phyloP scores from a whole-genome alignment of 495 filamentous ascomycete species.

The Aspergillus olivimuriae region DNA sequence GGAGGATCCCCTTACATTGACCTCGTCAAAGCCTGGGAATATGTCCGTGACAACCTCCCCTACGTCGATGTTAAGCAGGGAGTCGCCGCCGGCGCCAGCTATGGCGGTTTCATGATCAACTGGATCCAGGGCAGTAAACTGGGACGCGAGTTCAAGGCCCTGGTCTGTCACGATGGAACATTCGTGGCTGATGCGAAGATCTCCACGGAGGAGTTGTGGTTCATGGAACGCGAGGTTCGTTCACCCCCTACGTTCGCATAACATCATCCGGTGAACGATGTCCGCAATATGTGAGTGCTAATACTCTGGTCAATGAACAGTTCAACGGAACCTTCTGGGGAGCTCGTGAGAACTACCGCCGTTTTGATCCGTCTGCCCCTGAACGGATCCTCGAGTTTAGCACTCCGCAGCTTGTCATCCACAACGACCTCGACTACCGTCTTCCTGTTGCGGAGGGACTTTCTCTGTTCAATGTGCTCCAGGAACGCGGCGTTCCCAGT shows the following conservation, averaged over 20 bases:
- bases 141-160: constrained; percentile 46
- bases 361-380: constrained; percentile 35
- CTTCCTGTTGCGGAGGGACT: constrained; percentile 38
- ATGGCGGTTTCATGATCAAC: constrained; percentile 51
- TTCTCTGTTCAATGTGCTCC: constrained; percentile 41
- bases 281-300: neutral
- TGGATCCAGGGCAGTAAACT: constrained; percentile 52
- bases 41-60: constrained; percentile 40
- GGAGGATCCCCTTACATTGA: constrained; percentile 48
- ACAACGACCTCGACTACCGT: constrained; percentile 40
- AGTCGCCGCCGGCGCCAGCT: constrained; percentile 45
- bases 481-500: constrained; percentile 51
- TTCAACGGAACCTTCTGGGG: constrained; percentile 42
- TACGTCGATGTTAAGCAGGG: constrained; percentile 44
- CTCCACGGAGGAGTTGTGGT: constrained; percentile 45
- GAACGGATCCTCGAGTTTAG: constrained; percentile 31
- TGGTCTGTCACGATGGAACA: constrained; percentile 44
- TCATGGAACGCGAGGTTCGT: constrained; percentile 28
- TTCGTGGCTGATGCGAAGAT: constrained; percentile 38
- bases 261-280: too few species aligned
- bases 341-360: constrained; percentile 35
- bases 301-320: constrained; percentile 9
- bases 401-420: constrained; percentile 43
- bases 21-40: constrained; percentile 45
- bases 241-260: constrained; percentile 11